Evolutionary conservation across 2,329 filamentous ascomycete genomes (phyloP), one percentile per base, ranked within the genome.

Genomic region (Nothophaeocryptopus gaeumannii): DNA sequence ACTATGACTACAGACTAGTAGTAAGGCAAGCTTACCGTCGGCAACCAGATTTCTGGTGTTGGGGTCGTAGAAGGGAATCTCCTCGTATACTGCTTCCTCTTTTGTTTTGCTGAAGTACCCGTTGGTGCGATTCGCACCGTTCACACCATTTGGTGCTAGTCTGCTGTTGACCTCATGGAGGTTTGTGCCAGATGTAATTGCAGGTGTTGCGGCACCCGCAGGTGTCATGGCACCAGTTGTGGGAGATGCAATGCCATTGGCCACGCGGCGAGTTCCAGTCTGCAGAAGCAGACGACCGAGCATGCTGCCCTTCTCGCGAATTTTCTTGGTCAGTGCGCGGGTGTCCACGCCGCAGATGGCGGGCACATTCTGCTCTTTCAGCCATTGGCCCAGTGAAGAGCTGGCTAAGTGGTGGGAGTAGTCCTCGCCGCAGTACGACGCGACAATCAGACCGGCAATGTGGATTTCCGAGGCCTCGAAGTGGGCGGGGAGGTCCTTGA

Each of bases 321-420:
- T 96, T 67, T 85, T 86, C 80, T 97, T 96, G 44, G 93, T 99
- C 69, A 99, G 75, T 48, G 88, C 86, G 68, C 93, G 81, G 38
- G 93, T 99, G 74, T 99, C 93, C 54, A 99, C 86, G 51, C 90
- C 93, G 67, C 93, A 93, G 71, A 99, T 90, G 64, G 91, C 93
- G 35, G 93, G 93, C 47, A 99, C 80, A 53, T 85, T 88, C 72
- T 97, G 88, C 74, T 97, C 90, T 77, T 96, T 96, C 65, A 99
- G 80, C 93, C 93, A 99, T 69, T 86, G 80, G 53, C 92, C 92
- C 44, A 99, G 78, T 3, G 92, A 97, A 39, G 91, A 96, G 58
- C 82, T 79, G 39, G 93, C 93, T 51, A 99, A 80, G 76, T 89
- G 89, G 74, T 99, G 93, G 12, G 92, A 97, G 75, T 86, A 99